Conservation (phyloP, 768 basidiomycete genomes). For the Boletus speciosus region DNA sequence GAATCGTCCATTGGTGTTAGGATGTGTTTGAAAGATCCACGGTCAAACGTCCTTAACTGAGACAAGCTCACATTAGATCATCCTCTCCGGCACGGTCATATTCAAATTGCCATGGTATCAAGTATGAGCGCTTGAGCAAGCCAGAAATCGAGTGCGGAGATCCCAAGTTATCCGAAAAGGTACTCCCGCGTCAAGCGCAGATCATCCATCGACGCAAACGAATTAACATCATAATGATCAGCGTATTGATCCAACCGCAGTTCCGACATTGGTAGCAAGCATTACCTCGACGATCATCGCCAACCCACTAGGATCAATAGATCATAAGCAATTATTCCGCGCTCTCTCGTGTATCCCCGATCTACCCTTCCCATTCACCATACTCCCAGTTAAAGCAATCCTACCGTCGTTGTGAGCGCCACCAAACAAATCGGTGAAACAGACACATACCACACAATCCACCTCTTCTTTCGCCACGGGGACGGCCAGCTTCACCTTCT, state of each 20-base stretch:
- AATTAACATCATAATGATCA: not conserved
- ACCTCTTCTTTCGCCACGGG: slow-evolving; percentile 51
- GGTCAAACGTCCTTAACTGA: not conserved
- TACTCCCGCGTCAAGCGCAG: not conserved
- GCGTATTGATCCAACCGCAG: not conserved
- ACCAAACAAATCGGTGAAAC: not conserved
- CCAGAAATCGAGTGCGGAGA: not conserved
- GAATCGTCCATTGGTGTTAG: not conserved
- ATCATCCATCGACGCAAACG: not conserved
- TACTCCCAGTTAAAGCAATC: slow-evolving; percentile 77
- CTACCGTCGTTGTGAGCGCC: slow-evolving; percentile 30
- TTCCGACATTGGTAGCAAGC: not conserved
- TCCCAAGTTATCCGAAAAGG: not conserved
- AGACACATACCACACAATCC: slow-evolving; percentile 58
- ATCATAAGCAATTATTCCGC: not conserved
- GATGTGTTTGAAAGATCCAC: not conserved
- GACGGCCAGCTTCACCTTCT: slow-evolving; percentile 34
- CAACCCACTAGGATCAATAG: not conserved
- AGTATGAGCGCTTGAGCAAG: too few relatives aligned
- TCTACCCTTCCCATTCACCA: slow-evolving; percentile 36
- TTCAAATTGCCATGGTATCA: not conserved
- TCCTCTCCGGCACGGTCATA: not conserved
- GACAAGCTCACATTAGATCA: not conserved
- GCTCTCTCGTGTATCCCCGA: not conserved
- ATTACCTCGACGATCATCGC: not conserved